Evolutionary conservation across 2,329 filamentous ascomycete species (phyloP).

Genomic region (Hymenotorrendiella dingleyae): DNA sequence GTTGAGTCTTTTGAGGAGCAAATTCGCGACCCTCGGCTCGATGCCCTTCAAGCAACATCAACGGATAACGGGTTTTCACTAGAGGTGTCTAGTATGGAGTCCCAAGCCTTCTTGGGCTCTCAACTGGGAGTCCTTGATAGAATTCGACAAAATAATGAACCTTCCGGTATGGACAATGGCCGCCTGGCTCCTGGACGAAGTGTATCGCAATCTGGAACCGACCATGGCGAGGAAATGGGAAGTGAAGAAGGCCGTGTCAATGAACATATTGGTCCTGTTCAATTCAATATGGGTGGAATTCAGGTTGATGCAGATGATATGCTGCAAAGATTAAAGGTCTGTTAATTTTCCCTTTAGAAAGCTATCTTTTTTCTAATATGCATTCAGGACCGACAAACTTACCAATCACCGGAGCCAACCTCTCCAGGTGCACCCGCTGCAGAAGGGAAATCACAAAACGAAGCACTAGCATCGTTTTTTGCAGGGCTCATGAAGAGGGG

Average conservation of each 20-base stretch:
- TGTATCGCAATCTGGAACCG: slow-evolving; percentile 13
- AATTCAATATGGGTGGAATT: slow-evolving; percentile 98
- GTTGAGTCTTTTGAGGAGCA: slow-evolving; percentile 73
- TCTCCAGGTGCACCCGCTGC: slow-evolving; percentile 26
- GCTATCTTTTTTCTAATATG: no score
- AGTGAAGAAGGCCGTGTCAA: slow-evolving; percentile 26
- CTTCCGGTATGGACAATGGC: slow-evolving; percentile 32
- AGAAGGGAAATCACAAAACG: slow-evolving; percentile 47
- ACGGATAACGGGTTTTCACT: slow-evolving; percentile 35
- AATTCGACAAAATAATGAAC: slow-evolving; percentile 48
- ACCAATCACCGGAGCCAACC: slow-evolving; percentile 29
- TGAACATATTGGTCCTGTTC: slow-evolving; percentile 87
- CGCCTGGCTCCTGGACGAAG: slow-evolving; percentile 21
- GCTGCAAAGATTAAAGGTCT: slow-evolving; percentile 77
- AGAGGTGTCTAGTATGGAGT: slow-evolving; percentile 62
- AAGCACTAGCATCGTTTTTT: slow-evolving; percentile 55
- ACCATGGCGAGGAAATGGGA: slow-evolving; percentile 18
- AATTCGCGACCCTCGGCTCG: slow-evolving; percentile 67
- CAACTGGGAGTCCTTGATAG: slow-evolving; percentile 73
- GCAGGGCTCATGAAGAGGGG: slow-evolving; percentile 50
- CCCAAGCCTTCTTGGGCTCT: slow-evolving; percentile 69
- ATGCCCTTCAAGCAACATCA: slow-evolving; percentile 51
- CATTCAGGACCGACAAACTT: slow-evolving; percentile 30
- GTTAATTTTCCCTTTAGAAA: slow-evolving; percentile 15
- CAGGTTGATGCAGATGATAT: slow-evolving; percentile 94